These are phyloP conservation scores for Erigeron philadelphicus DNA, from an alignment of 140 eudicot species.

Conservation along the genomic window DNA sequence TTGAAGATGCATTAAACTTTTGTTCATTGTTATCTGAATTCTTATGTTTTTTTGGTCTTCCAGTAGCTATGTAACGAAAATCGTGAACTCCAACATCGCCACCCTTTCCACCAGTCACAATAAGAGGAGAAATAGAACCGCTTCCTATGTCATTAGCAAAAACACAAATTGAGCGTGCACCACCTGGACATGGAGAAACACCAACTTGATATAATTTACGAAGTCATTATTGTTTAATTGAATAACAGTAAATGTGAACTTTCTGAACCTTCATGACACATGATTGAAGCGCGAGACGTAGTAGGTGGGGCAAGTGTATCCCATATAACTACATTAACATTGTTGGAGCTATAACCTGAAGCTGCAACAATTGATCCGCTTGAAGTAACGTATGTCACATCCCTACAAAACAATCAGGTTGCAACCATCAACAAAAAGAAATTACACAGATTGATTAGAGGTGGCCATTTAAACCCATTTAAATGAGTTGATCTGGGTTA, in stretches of 20 bases:
- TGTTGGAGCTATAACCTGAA: constrained; percentile 80
- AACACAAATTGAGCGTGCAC: constrained; percentile 78
- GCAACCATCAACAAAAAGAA: not conserved
- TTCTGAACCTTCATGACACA: constrained; percentile 94
- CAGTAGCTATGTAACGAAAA: constrained; percentile 95
- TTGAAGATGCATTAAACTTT: constrained; percentile 45
- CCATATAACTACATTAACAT: constrained; percentile 90
- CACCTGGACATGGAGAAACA: constrained; percentile 45
- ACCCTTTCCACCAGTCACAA: constrained; percentile 93
- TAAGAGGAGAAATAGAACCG: constrained; percentile 85
- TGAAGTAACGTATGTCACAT: constrained; percentile 75
- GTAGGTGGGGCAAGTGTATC: constrained; percentile 96
- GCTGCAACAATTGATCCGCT: constrained; percentile 97
- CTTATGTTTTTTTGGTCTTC: constrained; percentile 69
- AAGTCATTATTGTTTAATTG: not conserved
- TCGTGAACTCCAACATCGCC: constrained; percentile 99
- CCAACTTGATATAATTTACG: constrained; percentile 1
- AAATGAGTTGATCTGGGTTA: not conserved
- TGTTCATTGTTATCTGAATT: constrained; percentile 50
- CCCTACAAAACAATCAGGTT: constrained; percentile 44
- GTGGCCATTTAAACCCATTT: not conserved
- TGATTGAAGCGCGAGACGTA: constrained; percentile 90
- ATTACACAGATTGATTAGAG: not conserved
- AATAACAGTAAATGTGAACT: constrained; percentile 1
- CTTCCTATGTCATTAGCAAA: constrained; percentile 86